These are phyloP conservation scores for Umbelopsis sp. DNA, from an alignment of 371 early-diverging fungal genomes.

Conservation along the genomic window DNA sequence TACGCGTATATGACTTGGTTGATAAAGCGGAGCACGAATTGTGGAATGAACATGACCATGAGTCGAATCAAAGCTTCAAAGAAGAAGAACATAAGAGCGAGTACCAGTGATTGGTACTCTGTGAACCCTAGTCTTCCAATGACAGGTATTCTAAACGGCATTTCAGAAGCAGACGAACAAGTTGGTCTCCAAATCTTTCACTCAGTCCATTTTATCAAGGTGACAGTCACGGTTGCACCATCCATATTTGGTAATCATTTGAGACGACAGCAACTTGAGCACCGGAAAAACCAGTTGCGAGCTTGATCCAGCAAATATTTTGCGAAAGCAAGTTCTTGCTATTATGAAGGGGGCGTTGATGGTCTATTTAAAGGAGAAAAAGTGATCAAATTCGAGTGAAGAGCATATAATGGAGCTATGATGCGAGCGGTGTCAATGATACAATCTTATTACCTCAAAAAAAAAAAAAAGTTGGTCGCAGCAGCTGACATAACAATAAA, in stretches of 20 bases:
- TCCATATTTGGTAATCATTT: too few relatives aligned
- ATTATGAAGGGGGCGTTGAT: too few relatives aligned
- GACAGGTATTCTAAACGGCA: slow-evolving; percentile 11
- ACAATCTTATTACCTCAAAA: neutral
- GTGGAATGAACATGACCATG: slow-evolving; percentile 67
- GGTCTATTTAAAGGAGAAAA: too few relatives aligned
- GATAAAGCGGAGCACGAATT: slow-evolving; percentile 47
- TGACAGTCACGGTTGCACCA: too few relatives aligned
- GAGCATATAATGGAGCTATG: too few relatives aligned
- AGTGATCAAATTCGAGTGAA: too few relatives aligned
- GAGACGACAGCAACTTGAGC: too few relatives aligned
- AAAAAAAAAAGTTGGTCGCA: neutral
- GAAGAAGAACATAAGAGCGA: slow-evolving; percentile 69
- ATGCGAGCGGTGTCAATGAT: too few relatives aligned
- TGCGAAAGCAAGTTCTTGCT: too few relatives aligned
- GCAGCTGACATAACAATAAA: neutral
- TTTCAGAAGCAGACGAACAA: neutral
- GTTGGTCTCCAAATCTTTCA: neutral
- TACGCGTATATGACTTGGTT: slow-evolving; percentile 48
- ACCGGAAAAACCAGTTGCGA: too few relatives aligned
- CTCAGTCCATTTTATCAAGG: too few relatives aligned
- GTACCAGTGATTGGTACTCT: slow-evolving; percentile 45
- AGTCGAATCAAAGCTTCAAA: slow-evolving; percentile 70
- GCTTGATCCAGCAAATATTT: too few relatives aligned
- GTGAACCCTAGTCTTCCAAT: slow-evolving; percentile 4